Evolutionary conservation across 495 filamentous ascomycete genomes (phyloP).

Genomic region (Monascus purpureus): DNA sequence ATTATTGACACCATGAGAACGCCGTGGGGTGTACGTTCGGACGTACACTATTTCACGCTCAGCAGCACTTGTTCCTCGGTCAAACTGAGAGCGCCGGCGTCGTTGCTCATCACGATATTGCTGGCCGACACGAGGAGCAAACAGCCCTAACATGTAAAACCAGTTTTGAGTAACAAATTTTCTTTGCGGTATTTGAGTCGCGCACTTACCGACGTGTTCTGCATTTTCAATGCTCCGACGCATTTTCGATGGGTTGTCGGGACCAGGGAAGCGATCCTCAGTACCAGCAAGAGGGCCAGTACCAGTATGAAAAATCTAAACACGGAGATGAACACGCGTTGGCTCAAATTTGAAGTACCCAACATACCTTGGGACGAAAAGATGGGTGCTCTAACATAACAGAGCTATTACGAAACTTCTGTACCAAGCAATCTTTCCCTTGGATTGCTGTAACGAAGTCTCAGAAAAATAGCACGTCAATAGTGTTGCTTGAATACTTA

Average conservation of each 20-base stretch:
- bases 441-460: constrained; percentile 52
- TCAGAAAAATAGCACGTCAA: constrained; percentile 5
- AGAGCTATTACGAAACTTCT: constrained; percentile 92
- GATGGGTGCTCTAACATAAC: constrained; percentile 77
- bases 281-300: constrained; percentile 29
- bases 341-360: neutral
- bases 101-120: constrained; percentile 63
- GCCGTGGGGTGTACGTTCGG: constrained; percentile 10
- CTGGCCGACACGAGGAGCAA: constrained; percentile 58
- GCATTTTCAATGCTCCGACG: constrained; percentile 74
- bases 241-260: constrained; percentile 77
- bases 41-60: constrained; percentile 16
- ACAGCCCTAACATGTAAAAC: constrained; percentile 56
- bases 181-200: no score
- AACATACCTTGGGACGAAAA: constrained; percentile 68
- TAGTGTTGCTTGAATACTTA: constrained; percentile 27
- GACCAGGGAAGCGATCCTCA: constrained; percentile 60
- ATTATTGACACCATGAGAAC: constrained; percentile 4
- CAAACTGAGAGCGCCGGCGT: constrained; percentile 61
- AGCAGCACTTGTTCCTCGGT: constrained; percentile 40
- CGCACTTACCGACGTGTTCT: constrained; percentile 65
- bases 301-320: constrained; percentile 35
- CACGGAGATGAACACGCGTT: constrained; percentile 2
- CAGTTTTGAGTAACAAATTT: no score
- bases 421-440: constrained; percentile 74